Conservation (phyloP, 208 protist genomes). For the Wallacemonas sp. region DNA sequence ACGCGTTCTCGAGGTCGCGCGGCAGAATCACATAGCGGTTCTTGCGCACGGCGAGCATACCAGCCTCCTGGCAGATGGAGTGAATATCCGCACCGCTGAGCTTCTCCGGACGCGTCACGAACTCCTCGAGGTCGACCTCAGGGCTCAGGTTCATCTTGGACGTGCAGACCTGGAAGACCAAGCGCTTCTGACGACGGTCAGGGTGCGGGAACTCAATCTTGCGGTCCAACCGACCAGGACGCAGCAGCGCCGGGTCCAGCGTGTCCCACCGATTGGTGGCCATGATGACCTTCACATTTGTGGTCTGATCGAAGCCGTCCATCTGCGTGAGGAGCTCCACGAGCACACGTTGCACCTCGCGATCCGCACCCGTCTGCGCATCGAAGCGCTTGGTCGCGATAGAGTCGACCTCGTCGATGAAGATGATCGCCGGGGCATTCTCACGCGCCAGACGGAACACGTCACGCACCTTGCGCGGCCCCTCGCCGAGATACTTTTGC, state of each 20-base stretch:
- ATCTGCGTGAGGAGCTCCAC: slow-evolving; percentile 99
- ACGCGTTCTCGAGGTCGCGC: slow-evolving; percentile 99
- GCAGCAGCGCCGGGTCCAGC: slow-evolving; percentile 98
- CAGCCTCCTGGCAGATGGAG: slow-evolving; percentile 98
- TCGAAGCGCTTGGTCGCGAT: slow-evolving; percentile 99
- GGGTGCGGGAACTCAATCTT: slow-evolving; percentile 99
- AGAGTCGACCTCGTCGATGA: slow-evolving; percentile 99
- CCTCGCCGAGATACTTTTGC: slow-evolving; percentile 99
- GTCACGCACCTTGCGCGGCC: slow-evolving; percentile 99
- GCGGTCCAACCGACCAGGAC: slow-evolving; percentile 96
- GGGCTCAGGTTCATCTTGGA: slow-evolving; percentile 98
- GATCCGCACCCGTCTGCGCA: slow-evolving; percentile 98
- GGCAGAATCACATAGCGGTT: slow-evolving; percentile 99
- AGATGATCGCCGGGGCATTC: slow-evolving; percentile 99
- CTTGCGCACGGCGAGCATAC: slow-evolving; percentile 99
- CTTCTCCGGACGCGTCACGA: slow-evolving; percentile 98
- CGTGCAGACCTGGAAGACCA: slow-evolving; percentile 99
- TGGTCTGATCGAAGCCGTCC: slow-evolving; percentile 99
- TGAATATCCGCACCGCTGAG: slow-evolving; percentile 98
- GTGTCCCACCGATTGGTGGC: slow-evolving; percentile 99
- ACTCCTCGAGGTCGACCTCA: slow-evolving; percentile 98
- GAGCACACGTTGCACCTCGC: slow-evolving; percentile 99
- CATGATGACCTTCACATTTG: slow-evolving; percentile 99
- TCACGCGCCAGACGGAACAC: slow-evolving; percentile 98
- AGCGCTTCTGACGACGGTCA: slow-evolving; percentile 98